Evolutionary conservation across 2,329 filamentous ascomycete genomes (phyloP).

Genomic region (Acrocalymma vagum): DNA sequence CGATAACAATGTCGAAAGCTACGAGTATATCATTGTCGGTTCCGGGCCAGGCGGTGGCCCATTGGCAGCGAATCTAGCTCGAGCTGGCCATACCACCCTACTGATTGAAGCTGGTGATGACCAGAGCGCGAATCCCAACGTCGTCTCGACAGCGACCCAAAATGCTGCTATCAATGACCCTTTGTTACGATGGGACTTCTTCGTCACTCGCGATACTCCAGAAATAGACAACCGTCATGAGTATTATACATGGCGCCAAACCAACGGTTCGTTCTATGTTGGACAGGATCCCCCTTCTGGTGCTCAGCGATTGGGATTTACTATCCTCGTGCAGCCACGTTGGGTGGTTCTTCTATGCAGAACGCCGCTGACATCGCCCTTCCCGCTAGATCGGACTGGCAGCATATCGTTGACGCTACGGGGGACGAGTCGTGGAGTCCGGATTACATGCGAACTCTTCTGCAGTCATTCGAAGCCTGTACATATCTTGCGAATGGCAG

Average conservation of each 20-base stretch:
- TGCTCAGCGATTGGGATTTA: constrained; percentile 60
- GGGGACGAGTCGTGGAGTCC: constrained; percentile 68
- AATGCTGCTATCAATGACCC: constrained; percentile 63
- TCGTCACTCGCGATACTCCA: constrained; percentile 65
- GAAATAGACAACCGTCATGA: too few relatives aligned
- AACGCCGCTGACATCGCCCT: constrained; percentile 67
- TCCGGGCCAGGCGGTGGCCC: constrained; percentile 68
- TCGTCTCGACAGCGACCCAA: constrained; percentile 62
- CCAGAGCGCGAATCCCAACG: constrained; percentile 56
- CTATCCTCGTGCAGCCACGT: constrained; percentile 64
- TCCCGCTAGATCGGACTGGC: constrained; percentile 67
- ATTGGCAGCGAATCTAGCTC: constrained; percentile 64
- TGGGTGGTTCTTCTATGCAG: constrained; percentile 67
- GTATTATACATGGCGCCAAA: constrained; percentile 54
- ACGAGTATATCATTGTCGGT: constrained; percentile 70
- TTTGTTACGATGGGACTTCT: constrained; percentile 67
- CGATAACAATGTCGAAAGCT: constrained; percentile 37
- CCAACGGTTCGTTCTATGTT: constrained; percentile 53
- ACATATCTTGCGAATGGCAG: constrained; percentile 9
- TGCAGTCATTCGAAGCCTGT: constrained; percentile 63
- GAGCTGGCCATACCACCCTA: constrained; percentile 64
- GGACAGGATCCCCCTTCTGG: constrained; percentile 61
- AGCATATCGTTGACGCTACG: constrained; percentile 64
- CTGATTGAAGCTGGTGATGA: constrained; percentile 68
- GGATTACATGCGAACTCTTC: constrained; percentile 66